Conservation (phyloP, 2,329 filamentous ascomycete genomes). For the Calonectria pauciramosa region DNA sequence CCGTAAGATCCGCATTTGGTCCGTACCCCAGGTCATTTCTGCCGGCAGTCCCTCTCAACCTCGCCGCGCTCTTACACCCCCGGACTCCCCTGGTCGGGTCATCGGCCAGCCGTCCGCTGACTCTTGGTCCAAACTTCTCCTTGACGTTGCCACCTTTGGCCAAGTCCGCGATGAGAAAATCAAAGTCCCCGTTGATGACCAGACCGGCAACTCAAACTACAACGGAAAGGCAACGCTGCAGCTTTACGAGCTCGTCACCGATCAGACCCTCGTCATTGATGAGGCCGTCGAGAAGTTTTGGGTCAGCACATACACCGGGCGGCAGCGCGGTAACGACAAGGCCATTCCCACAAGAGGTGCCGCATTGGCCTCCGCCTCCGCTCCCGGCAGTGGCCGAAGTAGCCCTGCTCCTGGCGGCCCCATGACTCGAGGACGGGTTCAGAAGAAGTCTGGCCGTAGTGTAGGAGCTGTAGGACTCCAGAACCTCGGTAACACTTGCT, state of each 20-base stretch:
- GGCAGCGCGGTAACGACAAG: constrained; percentile 52
- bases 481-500: constrained; percentile 97
- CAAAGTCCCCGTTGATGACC: constrained; percentile 63
- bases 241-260: constrained; percentile 76
- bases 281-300: constrained; percentile 76
- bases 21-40: constrained; percentile 64
- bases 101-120: constrained; percentile 43
- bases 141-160: constrained; percentile 68
- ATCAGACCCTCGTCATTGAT: constrained; percentile 86
- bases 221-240: constrained; percentile 80
- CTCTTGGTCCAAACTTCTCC: constrained; percentile 58
- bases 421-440: constrained; percentile 79
- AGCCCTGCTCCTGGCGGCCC: constrained; percentile 73
- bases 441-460: constrained; percentile 77
- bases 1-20: constrained; percentile 84
- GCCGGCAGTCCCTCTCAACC: constrained; percentile 51
- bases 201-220: constrained; percentile 80
- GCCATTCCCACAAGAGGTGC: constrained; percentile 50
- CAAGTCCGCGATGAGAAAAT: constrained; percentile 46
- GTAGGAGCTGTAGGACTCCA: constrained; percentile 85
- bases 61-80: constrained; percentile 54
- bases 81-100: constrained; percentile 54
- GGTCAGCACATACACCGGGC: constrained; percentile 65
- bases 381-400: constrained; percentile 71
- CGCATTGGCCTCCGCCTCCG: constrained; percentile 45